Conservation (phyloP, 2,329 filamentous ascomycete genomes). For the Paecilomyces variotii region DNA sequence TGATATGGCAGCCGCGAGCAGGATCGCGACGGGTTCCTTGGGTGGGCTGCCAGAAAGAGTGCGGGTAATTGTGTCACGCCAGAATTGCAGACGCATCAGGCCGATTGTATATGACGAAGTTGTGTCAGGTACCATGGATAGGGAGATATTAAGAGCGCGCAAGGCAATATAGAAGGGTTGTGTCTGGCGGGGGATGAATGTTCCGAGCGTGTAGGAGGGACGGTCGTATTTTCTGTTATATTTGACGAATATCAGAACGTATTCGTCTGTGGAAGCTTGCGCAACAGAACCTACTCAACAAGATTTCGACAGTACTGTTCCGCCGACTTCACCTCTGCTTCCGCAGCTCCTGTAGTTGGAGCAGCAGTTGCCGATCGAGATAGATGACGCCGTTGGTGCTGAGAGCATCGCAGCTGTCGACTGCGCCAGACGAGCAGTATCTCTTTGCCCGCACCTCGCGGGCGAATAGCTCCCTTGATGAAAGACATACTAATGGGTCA, state of each 20-base stretch:
- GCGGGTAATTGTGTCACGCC: constrained; percentile 74
- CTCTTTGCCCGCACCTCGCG: constrained; percentile 12
- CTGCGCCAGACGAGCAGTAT: constrained; percentile 5
- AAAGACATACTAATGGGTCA: constrained; percentile 14
- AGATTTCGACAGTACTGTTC: constrained; percentile 52
- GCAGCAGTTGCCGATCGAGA: constrained; percentile 12
- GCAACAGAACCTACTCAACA: constrained; percentile 37
- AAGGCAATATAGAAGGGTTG: constrained; percentile 83
- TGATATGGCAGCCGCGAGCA: constrained; percentile 66
- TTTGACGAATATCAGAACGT: background rate
- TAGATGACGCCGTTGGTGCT: constrained; percentile 17
- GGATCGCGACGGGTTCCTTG: constrained; percentile 81
- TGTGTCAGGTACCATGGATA: constrained; percentile 80
- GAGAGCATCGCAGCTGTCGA: background rate
- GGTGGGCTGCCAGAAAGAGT: constrained; percentile 72
- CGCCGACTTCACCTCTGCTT: constrained; percentile 46
- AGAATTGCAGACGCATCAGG: constrained; percentile 87
- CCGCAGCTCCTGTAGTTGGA: constrained; percentile 19
- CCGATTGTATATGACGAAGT: constrained; percentile 84
- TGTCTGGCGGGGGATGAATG: constrained; percentile 68
- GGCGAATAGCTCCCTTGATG: constrained; percentile 12
- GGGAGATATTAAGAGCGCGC: constrained; percentile 85
- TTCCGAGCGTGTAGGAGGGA: constrained; percentile 75
- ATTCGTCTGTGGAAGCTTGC: background rate
- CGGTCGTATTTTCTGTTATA: constrained; percentile 69